Evolutionary conservation across 257 asterid species (phyloP).

Genomic region (Scutellaria minor): DNA sequence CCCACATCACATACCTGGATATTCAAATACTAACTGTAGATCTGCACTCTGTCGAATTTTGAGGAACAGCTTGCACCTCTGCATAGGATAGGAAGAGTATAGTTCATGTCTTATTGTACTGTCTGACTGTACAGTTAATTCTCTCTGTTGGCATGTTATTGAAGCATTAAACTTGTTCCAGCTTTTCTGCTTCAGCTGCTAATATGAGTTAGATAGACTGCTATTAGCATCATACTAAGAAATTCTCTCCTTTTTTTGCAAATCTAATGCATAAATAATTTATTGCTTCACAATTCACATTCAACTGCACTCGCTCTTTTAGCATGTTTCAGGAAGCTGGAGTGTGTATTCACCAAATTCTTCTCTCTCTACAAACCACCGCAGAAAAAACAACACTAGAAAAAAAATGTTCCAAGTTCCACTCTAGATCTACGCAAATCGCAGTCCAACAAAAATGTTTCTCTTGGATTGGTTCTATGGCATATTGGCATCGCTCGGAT

Average conservation of each 20-base stretch:
- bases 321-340: conserved; percentile 17
- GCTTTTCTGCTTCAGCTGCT: conserved; percentile 38
- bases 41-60: conserved; percentile 46
- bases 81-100: conserved; percentile 35
- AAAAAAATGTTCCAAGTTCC: not conserved
- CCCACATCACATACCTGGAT: conserved; percentile 20
- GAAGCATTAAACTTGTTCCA: conserved; percentile 26
- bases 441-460: conserved; percentile 37
- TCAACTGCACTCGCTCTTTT: conserved; percentile 19
- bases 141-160: conserved; percentile 30
- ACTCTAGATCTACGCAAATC: conserved; percentile 36
- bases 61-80: conserved; percentile 44
- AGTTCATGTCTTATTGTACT: conserved; percentile 14
- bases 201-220: conserved; percentile 26
- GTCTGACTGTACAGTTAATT: conserved; percentile 34
- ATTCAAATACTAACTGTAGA: conserved; percentile 30
- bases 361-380: conserved; percentile 26
- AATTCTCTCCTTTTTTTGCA: conserved; percentile 26
- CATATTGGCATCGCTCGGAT: conserved; percentile 55
- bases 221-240: conserved; percentile 30
- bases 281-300: conserved; percentile 11
- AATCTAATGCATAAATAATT: not conserved
- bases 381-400: not conserved
- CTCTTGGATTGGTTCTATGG: conserved; percentile 59
- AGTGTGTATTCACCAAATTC: conserved; percentile 30